A percentile compares a stretch with the other conserved stretches of the same genome.
Evolutionary conservation across 208 protist species (phyloP).

Genomic region (Trypanosomatidae sp.): DNA sequence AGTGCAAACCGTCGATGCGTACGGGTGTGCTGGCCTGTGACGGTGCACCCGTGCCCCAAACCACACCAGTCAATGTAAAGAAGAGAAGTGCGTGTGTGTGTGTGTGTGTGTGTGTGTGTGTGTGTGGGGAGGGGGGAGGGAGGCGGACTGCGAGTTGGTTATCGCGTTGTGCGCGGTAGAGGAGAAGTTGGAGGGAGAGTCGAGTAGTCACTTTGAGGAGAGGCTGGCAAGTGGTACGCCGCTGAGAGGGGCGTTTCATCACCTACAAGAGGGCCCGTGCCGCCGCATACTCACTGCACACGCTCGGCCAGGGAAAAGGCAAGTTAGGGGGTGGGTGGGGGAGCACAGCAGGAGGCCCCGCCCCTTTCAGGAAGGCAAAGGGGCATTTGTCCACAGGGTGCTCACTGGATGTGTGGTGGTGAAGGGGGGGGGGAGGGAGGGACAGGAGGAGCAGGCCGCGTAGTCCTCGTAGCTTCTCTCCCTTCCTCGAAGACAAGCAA

Average conservation of each 20-base stretch:
- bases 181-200: not conserved
- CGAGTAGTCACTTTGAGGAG: not conserved
- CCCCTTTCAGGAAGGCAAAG: not conserved
- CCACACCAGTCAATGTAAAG: not conserved
- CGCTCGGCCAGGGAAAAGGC: not conserved
- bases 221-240: not conserved
- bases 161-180: not conserved
- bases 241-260: not conserved
- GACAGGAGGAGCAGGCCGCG: not conserved
- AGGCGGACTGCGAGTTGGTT: not conserved
- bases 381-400: not conserved
- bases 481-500: not conserved
- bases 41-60: not conserved
- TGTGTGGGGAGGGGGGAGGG: not conserved
- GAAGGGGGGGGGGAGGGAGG: not conserved
- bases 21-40: not conserved
- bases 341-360: not conserved
- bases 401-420: not conserved
- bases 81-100: not conserved
- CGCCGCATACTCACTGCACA: not conserved
- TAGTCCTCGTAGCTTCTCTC: too few species aligned
- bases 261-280: not conserved
- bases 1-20: not conserved
- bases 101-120: not conserved
- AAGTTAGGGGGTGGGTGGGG: not conserved